phyloP scores from a whole-genome alignment of 306 rosid species.

The Castanea sativa region DNA sequence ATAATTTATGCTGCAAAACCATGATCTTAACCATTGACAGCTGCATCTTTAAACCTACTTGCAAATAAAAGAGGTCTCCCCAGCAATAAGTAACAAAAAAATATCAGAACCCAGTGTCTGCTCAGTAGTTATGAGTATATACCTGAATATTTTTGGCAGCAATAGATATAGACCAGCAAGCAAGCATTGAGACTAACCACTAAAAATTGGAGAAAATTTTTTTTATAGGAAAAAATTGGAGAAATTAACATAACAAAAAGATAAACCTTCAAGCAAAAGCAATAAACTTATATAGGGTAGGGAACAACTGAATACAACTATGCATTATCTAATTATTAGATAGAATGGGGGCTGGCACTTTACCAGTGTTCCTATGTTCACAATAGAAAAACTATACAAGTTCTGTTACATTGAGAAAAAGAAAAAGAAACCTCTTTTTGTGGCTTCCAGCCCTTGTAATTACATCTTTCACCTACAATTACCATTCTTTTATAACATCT shows the following conservation, averaged over 20 bases:
- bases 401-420: slow-evolving; percentile 18
- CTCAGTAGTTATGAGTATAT: too few relatives aligned
- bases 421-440: slow-evolving; percentile 21
- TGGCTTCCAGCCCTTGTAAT: slow-evolving; percentile 27
- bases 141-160: too few relatives aligned
- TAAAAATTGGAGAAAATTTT: background rate
- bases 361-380: slow-evolving; percentile 21
- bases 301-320: background rate
- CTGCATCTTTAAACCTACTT: too few relatives aligned
- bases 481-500: slow-evolving; percentile 18
- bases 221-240: background rate
- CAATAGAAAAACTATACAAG: slow-evolving; percentile 35
- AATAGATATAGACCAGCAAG: too few relatives aligned
- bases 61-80: too few relatives aligned
- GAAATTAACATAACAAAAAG: background rate
- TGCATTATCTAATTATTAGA: background rate
- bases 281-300: background rate
- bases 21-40: too few relatives aligned
- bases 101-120: too few relatives aligned
- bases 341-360: background rate
- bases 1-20: too few relatives aligned
- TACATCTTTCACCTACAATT: slow-evolving; percentile 26
- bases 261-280: background rate
- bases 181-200: background rate
- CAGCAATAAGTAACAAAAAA: too few relatives aligned